phyloP scores from a whole-genome alignment of 805 yeast genomes.

The Wickerhamomyces bisporus region DNA sequence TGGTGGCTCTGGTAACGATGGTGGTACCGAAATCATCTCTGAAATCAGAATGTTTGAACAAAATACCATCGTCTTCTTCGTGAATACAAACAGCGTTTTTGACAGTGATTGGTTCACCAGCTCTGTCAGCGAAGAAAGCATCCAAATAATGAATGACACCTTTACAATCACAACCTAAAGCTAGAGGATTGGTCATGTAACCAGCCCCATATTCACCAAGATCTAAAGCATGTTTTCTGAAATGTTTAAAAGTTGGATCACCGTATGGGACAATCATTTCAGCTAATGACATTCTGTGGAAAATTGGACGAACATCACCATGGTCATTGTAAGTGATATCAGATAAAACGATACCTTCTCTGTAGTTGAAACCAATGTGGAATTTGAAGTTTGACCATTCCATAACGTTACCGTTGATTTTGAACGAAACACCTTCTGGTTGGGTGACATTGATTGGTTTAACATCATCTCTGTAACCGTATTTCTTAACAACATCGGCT shows the following conservation, averaged over 20 bases:
- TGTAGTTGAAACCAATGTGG: conserved; percentile 80
- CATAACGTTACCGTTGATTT: conserved; percentile 62
- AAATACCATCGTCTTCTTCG: conserved; percentile 79
- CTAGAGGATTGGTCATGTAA: conserved; percentile 72
- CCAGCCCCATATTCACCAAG: conserved; percentile 89
- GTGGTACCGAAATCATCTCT: conserved; percentile 75
- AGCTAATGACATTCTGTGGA: conserved; percentile 71
- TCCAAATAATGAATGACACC: conserved; percentile 81
- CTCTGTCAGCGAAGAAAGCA: conserved; percentile 65
- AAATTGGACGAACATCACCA: conserved; percentile 65
- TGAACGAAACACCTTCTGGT: conserved; percentile 80
- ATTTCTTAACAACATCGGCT: conserved; percentile 52
- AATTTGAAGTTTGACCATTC: conserved; percentile 74
- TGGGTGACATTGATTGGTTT: conserved; percentile 70
- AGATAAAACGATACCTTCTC: conserved; percentile 78
- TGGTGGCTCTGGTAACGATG: conserved; percentile 70
- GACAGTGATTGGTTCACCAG: conserved; percentile 64
- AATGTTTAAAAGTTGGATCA: conserved; percentile 73
- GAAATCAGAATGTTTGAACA: conserved; percentile 80
- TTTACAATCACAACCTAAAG: conserved; percentile 80
- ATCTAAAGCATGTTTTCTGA: conserved; percentile 81
- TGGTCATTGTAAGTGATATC: conserved; percentile 73
- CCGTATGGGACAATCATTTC: conserved; percentile 90
- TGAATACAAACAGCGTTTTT: conserved; percentile 80
- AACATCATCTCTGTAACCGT: conserved; percentile 58